Base-by-base conservation (phyloP, 208 protist genomes). In the Leptomonas pyrrhocoris region DNA sequence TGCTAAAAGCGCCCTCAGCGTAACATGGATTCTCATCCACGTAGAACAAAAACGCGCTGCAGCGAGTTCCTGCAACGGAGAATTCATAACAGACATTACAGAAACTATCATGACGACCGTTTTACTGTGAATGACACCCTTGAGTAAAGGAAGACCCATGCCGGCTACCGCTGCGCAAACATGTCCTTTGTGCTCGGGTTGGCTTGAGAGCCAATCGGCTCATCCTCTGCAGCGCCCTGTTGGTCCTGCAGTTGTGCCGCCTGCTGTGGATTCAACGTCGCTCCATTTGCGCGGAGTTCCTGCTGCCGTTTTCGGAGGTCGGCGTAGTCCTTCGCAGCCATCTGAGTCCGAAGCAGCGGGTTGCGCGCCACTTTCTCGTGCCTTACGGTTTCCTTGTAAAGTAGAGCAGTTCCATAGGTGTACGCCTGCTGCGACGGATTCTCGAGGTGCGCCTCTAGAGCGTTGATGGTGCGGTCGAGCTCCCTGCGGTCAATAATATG, bases 401-500 rank as follows among this genome's bases (percentile, higher is more conserved):
- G 73, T 48, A 94, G 51, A 16, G 81, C 64, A n/a, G 81, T 88
- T 23, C 89, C 89, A 57, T 94, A 96, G 15, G 80, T 91, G 77
- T 94, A 94, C 15, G 85, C 59, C n/a, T 69, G 74, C 66, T 84
- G 75, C 15, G 66, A 56, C 12, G 89, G 78, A 67, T 92, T 79
- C 13, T 73, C 53, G 16, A 92, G 59, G 68, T 92, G 85, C 13
- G 74, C 68, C 15, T 92, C 81, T 13, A 96, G 77, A 11, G 89
- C 82, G 57, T 79, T 82, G 60, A 94, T 93, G 4, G 92, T 92
- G 45, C 87, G 92, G 34, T 93, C 80, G 4, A 96, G 67, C 65
- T 96, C 92, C 27, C 77, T 72, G 45, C 80, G 66, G 73, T 94
- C 83, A 18, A 96, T 74, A 42, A 93, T 70, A 67, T 94, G 89